phyloP scores from a whole-genome alignment of 2,329 filamentous ascomycete species.

The Stenocarpella maydis region DNA sequence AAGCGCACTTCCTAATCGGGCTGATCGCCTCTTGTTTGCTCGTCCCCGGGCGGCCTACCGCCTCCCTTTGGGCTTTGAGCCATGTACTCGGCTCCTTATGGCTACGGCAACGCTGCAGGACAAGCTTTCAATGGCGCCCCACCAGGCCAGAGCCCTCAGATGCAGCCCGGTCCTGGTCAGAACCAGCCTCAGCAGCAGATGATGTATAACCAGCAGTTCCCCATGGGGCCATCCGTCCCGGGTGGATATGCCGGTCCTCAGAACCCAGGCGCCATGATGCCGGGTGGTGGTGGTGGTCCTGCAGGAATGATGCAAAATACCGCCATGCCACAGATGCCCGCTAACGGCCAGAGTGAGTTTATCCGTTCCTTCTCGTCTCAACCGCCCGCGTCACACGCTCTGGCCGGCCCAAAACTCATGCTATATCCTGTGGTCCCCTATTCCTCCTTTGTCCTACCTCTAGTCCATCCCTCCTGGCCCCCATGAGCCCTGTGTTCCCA shows the following conservation, averaged over 20 bases:
- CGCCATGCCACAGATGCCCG: slow-evolving; percentile 65
- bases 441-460: slow-evolving; percentile 33
- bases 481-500: not conserved
- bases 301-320: slow-evolving; percentile 71
- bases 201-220: slow-evolving; percentile 69
- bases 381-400: slow-evolving; percentile 30
- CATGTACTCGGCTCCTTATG: slow-evolving; percentile 66
- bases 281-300: slow-evolving; percentile 58
- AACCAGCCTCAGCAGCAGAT: slow-evolving; percentile 60
- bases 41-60: slow-evolving; percentile 27
- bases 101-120: slow-evolving; percentile 61
- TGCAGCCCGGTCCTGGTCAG: slow-evolving; percentile 54
- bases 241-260: slow-evolving; percentile 58
- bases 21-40: slow-evolving; percentile 31
- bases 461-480: not conserved
- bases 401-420: slow-evolving; percentile 24
- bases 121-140: slow-evolving; percentile 61
- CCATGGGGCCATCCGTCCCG: slow-evolving; percentile 58
- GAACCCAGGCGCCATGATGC: slow-evolving; percentile 60
- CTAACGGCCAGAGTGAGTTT: slow-evolving; percentile 68
- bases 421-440: slow-evolving; percentile 20
- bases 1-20: slow-evolving; percentile 33
- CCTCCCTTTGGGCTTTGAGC: slow-evolving; percentile 39
- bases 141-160: slow-evolving; percentile 55
- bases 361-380: slow-evolving; percentile 42